Percentiles rank a stretch among this genome's conserved stretches.
Conservation (phyloP, 2,329 filamentous ascomycete genomes). For the Balansia obtecta region DNA sequence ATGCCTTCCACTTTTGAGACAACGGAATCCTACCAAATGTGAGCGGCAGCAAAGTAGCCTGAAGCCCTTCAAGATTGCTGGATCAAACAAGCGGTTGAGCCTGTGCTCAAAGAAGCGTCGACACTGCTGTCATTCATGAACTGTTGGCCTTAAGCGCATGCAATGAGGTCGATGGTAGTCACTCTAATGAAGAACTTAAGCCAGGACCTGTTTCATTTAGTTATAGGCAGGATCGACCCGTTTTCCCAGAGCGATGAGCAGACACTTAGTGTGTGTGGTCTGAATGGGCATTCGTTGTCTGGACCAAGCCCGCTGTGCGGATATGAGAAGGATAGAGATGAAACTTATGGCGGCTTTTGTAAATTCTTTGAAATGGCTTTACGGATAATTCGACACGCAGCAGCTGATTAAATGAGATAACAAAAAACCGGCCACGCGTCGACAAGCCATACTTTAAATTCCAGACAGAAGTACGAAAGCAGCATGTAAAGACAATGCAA, state of each 20-base stretch:
- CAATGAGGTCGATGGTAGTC: neutral
- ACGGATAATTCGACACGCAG: neutral
- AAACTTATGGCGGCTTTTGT: neutral
- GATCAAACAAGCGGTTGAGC: neutral
- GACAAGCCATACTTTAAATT: no score
- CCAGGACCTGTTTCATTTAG: neutral
- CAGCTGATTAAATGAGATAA: no score
- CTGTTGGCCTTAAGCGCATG: neutral
- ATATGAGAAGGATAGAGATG: neutral
- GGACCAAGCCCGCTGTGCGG: neutral
- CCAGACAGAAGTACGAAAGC: no score
- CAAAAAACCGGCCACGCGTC: no score
- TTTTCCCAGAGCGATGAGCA: neutral
- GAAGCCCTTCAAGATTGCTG: neutral
- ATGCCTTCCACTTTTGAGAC: neutral
- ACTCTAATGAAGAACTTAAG: slow-evolving; percentile 4
- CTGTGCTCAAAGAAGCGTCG: neutral
- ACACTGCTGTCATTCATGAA: neutral
- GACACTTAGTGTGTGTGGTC: neutral
- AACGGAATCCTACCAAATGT: neutral
- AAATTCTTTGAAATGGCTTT: neutral
- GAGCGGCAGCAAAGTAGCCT: neutral
- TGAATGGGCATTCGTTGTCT: neutral
- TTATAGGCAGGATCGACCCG: neutral
- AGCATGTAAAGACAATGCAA: no score